Base-by-base conservation (phyloP, 176 grass and related monocot species). In the Aegilops tauschii region DNA sequence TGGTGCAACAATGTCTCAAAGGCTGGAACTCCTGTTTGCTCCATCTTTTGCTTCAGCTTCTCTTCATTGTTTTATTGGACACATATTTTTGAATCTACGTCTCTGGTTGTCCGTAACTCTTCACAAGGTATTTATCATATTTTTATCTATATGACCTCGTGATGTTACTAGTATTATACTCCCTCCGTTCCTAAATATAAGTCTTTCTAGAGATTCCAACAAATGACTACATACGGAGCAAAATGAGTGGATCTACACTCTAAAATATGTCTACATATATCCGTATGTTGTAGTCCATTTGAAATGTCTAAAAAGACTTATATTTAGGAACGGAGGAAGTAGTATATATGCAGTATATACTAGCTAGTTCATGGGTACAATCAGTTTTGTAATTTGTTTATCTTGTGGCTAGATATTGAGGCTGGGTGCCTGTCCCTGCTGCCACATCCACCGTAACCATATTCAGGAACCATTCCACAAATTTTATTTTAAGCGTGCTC, bases 21-120 rank as follows among this genome's bases (percentile, higher is more conserved):
- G 65, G 44, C 23, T 47, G 44, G 44, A 47, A 47, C 44, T 47
- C 4, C 44, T 87, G 40, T 39, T 56, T 56, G 78, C 42, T 66
- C 37, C 79, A 44, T 87, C 79, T 30, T 76, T 82, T 82, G 59
- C 70, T 76, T 87, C 85, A 75, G 56, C 59, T 56, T 59, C 86
- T 66, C 70, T 76, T 76, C 79, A 87, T 52, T 87, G 79, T 69
- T n/a, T 87, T 37, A 56, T 66, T 12, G 78, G 86, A 65, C 82
- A 40, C 59, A 49, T 82, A 42, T 47, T 87, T 8, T 21, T 82
- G 69, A 47, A 39, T 66, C 79, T 82, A 5, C 69, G 34, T 4
- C 29, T 12, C 11, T 66, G 49, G 27, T 64, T 87, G 65, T 65
- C 42, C 69, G 76, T 69, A 56, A 8, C 36, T 81, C 42, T 87